phyloP scores from a whole-genome alignment of 2,329 filamentous ascomycete genomes.

The Pestalotiopsis sp. region DNA sequence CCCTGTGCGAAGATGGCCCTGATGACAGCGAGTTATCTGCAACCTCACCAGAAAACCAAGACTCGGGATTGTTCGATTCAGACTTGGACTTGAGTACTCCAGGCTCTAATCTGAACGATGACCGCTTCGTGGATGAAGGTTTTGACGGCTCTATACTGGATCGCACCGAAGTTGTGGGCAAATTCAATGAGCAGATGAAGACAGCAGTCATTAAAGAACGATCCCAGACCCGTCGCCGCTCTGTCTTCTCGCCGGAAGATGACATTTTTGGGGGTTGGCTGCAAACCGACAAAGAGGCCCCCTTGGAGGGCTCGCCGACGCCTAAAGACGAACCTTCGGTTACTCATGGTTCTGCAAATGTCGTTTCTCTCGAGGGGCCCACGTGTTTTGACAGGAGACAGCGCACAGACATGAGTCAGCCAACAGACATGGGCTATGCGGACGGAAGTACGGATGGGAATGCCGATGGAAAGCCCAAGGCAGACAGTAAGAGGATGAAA shows the following conservation, averaged over 20 bases:
- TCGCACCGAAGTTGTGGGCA: conserved; percentile 37
- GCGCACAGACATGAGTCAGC: conserved; percentile 42
- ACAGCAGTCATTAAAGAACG: conserved; percentile 58
- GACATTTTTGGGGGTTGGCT: conserved; percentile 64
- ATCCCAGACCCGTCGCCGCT: conserved; percentile 54
- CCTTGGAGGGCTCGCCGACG: conserved; percentile 39
- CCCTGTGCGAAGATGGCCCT: conserved; percentile 67
- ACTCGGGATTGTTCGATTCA: conserved; percentile 24
- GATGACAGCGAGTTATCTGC: conserved; percentile 37
- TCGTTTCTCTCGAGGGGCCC: conserved; percentile 64
- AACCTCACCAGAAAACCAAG: conserved; percentile 1
- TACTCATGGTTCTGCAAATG: conserved; percentile 43
- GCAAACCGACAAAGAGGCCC: conserved; percentile 37
- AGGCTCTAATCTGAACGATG: conserved; percentile 42
- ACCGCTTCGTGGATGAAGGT: conserved; percentile 47
- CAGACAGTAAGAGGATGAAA: conserved; percentile 50
- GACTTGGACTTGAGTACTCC: conserved; percentile 28
- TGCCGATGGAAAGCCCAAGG: conserved; percentile 20
- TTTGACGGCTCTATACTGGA: conserved; percentile 49
- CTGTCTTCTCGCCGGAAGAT: conserved; percentile 66
- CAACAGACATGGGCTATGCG: conserved; percentile 38
- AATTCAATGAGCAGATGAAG: conserved; percentile 42
- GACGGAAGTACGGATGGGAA: conserved; percentile 29
- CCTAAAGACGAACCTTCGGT: conserved; percentile 38
- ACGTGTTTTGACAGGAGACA: conserved; percentile 58